Percentiles rank a stretch among this genome's conserved stretches.
Conservation (phyloP, 1,284 basidiomycete species). For the Pyrrhoderma lamaoense region DNA sequence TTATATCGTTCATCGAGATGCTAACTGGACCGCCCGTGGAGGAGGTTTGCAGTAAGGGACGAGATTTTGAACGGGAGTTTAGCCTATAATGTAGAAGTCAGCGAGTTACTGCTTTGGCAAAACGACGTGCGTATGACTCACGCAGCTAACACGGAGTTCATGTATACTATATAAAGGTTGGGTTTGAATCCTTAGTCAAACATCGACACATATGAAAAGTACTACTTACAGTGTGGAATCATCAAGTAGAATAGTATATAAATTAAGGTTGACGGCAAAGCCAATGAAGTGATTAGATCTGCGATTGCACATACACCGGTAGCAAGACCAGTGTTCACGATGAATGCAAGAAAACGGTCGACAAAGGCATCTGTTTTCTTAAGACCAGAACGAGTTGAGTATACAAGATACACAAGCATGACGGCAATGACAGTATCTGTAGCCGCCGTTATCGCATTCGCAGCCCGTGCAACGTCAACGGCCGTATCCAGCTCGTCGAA, state of each 20-base stretch:
- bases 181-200: too few species aligned
- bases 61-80: constrained; percentile 2
- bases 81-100: too few species aligned
- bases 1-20: constrained; percentile 3
- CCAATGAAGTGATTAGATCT: constrained; percentile 3
- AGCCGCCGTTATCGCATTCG: background rate
- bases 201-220: too few species aligned
- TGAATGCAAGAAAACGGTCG: constrained; percentile 12
- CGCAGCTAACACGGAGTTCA: constrained; percentile 8
- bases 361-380: constrained; percentile 9
- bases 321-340: constrained; percentile 19
- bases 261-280: constrained; percentile 4
- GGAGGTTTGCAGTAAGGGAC: background rate
- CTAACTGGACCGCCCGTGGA: background rate
- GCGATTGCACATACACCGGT: constrained; percentile 10
- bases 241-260: constrained; percentile 8
- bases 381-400: constrained; percentile 13
- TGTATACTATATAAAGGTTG: constrained; percentile 4
- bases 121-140: background rate
- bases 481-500: constrained; percentile 32
- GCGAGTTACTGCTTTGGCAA: too few species aligned
- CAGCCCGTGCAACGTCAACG: background rate
- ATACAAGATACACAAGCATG: constrained; percentile 13
- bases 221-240: constrained; percentile 1
- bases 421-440: constrained; percentile 14